Base-by-base conservation (phyloP, 208 protist species). In the Leishmania tropica region DNA sequence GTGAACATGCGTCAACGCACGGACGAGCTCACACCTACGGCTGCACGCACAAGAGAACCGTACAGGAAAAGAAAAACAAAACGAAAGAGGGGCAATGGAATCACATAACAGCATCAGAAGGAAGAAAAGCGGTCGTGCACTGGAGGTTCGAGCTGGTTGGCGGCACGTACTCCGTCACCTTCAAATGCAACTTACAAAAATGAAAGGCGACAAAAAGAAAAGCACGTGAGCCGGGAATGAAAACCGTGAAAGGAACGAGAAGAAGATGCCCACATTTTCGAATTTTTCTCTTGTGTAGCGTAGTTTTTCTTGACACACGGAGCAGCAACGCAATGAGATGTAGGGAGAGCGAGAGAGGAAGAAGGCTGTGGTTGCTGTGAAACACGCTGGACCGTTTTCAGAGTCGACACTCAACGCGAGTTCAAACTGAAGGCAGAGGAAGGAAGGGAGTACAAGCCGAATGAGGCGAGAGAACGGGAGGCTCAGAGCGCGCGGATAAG, bases 181-280 rank as follows among this genome's bases (percentile, higher is more conserved):
- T 67, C 62, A n/a, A 40, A 67, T 40, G 62, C 68, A 76, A 40
- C 40, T 45, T 42, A 56, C 47, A 24, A 60, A 40, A 45, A 11
- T 40, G 31, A 60, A 73, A 64, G 45, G 71, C 54, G 48, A 83
- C 51, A 45, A 42, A 70, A 64, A 54, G 54, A 75, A 75, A 31
- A 35, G 31, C n/a, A 21, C 7, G 31, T 40, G 13, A 40, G 13
- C 17, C 62, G 62, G 3, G 4, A 13, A n/a, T 7, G 11, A 67
- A 31, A 17, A 67, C 11, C 17, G 5, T 6, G 8, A 47, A 6
- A 47, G 1, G 13, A 8, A 24, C 11, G 1, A 37, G 31, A 19
- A 67, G 60, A 17, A 31, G n/a, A 40, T 15, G 62, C 62, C n/a
- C 62, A 6, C 19, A 7, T 37, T 40, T 37, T 40, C 15, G 31